Evolutionary conservation across 495 filamentous ascomycete genomes (phyloP).

Genomic region (Friedmanniomyces simplex): DNA sequence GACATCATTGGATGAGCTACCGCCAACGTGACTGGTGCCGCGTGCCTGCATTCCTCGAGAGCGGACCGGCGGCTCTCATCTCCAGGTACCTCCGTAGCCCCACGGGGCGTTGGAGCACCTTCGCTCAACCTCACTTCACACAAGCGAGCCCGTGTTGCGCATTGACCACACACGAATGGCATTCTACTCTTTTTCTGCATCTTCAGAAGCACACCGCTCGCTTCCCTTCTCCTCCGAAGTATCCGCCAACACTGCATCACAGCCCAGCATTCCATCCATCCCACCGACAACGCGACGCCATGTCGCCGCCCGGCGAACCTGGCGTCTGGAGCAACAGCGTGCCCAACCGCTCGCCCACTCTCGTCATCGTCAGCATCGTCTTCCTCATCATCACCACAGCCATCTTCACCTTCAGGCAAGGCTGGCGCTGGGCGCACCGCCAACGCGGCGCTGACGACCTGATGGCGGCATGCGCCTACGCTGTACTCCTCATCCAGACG

Average conservation of each 20-base stretch:
- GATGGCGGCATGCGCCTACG: constrained; percentile 11
- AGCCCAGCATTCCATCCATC: not conserved
- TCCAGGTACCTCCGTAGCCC: not conserved
- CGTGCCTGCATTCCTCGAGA: not conserved
- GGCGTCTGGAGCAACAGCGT: not conserved
- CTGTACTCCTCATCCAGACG: constrained; percentile 3
- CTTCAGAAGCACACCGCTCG: not conserved
- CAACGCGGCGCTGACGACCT: constrained; percentile 6
- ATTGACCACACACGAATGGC: not conserved
- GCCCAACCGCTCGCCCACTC: not conserved
- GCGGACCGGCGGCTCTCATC: not conserved
- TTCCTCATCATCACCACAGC: constrained; percentile 4
- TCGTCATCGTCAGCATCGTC: constrained; percentile 11
- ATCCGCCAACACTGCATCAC: too few species aligned
- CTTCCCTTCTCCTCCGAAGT: too few species aligned
- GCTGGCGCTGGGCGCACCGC: constrained; percentile 8
- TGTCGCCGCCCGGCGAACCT: not conserved
- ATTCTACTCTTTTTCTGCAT: not conserved
- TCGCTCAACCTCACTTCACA: not conserved
- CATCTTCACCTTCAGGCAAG: constrained; percentile 7
- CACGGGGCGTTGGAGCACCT: not conserved
- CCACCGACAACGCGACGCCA: not conserved
- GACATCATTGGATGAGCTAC: too few species aligned
- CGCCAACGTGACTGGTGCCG: not conserved
- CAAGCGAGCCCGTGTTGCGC: not conserved